Evolutionary conservation across 176 grass and related monocot genomes (phyloP), one percentile per base, ranked within the genome.

Genomic region (Juncus inflexus): DNA sequence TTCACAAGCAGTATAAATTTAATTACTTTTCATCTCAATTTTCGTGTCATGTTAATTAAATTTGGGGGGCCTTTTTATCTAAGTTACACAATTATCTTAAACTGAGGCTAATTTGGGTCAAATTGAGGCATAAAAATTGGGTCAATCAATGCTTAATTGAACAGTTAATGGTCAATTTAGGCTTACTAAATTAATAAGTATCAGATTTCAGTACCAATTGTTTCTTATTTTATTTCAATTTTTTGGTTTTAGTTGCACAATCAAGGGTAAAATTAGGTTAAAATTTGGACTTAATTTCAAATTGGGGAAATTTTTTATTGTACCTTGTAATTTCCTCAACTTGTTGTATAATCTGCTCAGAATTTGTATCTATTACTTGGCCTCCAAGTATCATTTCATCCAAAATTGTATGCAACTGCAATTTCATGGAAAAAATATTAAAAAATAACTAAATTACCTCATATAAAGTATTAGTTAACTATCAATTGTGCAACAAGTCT

Each of bases 371-470:
- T 55, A 86, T 78, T 15, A 97, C 94, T 65, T 86, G 88, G 28
- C 94, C 94, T 9, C 94, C 85, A 28, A 91, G 56, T 77, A 97
- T 89, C 67, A 97, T 97, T 79, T 97, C 94, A 77, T 97, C 94
- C 72, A 97, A 79, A 81, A 97, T 74, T 8, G 68, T 84, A 77
- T 97, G 85, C 75, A 91, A 73, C 87, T 97, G 85, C 75, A 89
- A 69, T 62, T 15, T 11, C 35, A 15, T n/a, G 51, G 54, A 57
- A 9, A 56, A 57, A 57, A 67, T 1, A 13, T 8, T 52, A 37
- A 19, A 16, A 61, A 35, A 55, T 55, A 15, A 55, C 35, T n/a
- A n/a, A 12, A 67, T 12, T 58, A n/a, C n/a, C n/a, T n/a, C n/a
- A n/a, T n/a, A n/a, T 42, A 12, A 45, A 47, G 43, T 35, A 69